A percentile compares a stretch with the other conserved stretches of the same genome.
phyloP scores from a whole-genome alignment of 2,329 filamentous ascomycete species.

The Botrytis pseudocinerea region DNA sequence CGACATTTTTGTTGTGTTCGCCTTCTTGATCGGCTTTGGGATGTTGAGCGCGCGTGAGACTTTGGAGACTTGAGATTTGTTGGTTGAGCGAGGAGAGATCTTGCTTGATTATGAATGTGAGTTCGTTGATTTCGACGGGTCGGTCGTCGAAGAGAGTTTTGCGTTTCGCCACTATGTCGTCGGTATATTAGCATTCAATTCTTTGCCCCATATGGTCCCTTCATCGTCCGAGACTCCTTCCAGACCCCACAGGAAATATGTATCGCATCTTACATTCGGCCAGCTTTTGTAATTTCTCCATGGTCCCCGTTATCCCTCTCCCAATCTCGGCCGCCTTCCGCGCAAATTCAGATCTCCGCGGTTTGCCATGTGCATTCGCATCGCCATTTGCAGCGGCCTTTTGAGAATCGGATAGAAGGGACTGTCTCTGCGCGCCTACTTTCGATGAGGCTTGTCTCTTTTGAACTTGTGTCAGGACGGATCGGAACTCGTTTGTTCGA shows the following conservation, averaged over 20 bases:
- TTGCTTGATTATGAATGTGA: slow-evolving; percentile 98
- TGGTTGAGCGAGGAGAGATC: slow-evolving; percentile 84
- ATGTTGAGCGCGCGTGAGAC: slow-evolving; percentile 74
- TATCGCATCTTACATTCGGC: slow-evolving; percentile 66
- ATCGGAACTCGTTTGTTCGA: slow-evolving; percentile 91
- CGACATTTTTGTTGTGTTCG: slow-evolving; percentile 97
- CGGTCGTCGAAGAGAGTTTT: slow-evolving; percentile 97
- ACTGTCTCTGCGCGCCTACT: slow-evolving; percentile 75
- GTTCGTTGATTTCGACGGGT: slow-evolving; percentile 93
- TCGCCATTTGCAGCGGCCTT: slow-evolving; percentile 61
- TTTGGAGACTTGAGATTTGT: slow-evolving; percentile 81
- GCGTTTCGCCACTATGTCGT: slow-evolving; percentile 73
- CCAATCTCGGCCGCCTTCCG: slow-evolving; percentile 89
- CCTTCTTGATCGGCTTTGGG: slow-evolving; percentile 75
- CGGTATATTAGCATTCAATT: not conserved
- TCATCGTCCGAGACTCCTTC: not conserved
- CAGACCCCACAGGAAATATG: no score
- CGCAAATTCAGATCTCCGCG: slow-evolving; percentile 86
- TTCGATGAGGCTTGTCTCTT: slow-evolving; percentile 76
- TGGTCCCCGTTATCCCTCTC: slow-evolving; percentile 84
- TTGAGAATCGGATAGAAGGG: slow-evolving; percentile 73
- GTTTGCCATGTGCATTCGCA: slow-evolving; percentile 47
- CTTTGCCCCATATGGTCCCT: not conserved
- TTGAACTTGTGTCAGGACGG: slow-evolving; percentile 84
- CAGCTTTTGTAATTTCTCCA: slow-evolving; percentile 91